These are phyloP conservation scores for Fraxinus velutina DNA, from an alignment of 305 asterid genomes.

Conservation along the genomic window DNA sequence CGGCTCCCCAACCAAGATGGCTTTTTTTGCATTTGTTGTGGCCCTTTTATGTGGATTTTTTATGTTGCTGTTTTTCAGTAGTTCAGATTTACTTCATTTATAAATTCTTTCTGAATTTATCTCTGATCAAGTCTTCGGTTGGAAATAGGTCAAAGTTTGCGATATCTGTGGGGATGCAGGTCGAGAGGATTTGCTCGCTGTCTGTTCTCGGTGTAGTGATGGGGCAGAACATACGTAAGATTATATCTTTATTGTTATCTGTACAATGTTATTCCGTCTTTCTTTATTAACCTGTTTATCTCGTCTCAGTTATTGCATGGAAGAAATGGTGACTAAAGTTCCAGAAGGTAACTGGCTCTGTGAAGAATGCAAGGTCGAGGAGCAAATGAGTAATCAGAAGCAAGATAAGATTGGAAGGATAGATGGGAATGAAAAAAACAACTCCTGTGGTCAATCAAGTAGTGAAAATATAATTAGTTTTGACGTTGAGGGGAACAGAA, in stretches of 20 bases:
- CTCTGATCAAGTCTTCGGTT: slow-evolving; percentile 23
- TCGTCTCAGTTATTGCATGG: slow-evolving; percentile 84
- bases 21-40: neutral
- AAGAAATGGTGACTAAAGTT: slow-evolving; percentile 58
- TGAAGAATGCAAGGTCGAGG: slow-evolving; percentile 69
- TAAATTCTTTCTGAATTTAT: neutral
- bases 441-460: slow-evolving; percentile 52
- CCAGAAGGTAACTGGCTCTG: slow-evolving; percentile 91
- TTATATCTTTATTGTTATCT: slow-evolving; percentile 11
- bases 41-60: neutral
- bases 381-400: slow-evolving; percentile 40
- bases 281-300: slow-evolving; percentile 17
- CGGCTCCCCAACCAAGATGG: neutral
- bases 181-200: slow-evolving; percentile 85
- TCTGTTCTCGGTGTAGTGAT: slow-evolving; percentile 76
- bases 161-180: slow-evolving; percentile 96
- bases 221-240: slow-evolving; percentile 98
- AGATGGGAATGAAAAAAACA: slow-evolving; percentile 50
- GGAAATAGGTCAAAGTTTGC: slow-evolving; percentile 80
- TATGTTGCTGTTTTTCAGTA: neutral
- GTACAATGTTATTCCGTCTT: neutral
- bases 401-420: slow-evolving; percentile 41
- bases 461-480: slow-evolving; percentile 39
- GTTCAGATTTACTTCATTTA: neutral
- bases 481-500: slow-evolving; percentile 42